Evolutionary conservation across 306 rosid genomes (phyloP), one percentile per base, ranked within the genome.

Genomic region (Corylus americana): DNA sequence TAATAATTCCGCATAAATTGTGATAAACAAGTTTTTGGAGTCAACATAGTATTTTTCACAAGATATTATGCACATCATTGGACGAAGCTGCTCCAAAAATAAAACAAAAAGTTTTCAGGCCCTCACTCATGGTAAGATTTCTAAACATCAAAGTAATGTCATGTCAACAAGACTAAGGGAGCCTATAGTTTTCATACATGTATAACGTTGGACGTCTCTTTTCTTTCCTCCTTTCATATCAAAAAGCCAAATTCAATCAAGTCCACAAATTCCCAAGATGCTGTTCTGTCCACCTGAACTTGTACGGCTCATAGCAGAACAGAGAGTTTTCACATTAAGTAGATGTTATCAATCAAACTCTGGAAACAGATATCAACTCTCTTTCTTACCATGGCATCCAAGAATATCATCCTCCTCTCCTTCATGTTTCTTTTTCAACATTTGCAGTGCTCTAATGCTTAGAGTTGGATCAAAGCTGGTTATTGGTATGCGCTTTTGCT

Each of bases 401-500:
- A 31, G 22, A 55, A n/a, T 42, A 35, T 62, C 31, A 12, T 48
- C 55, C n/a, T 66, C 42, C n/a, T 58, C 25, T 68, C 59, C 51
- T 31, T 70, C 42, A n/a, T 49, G 44, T 13, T 78, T 3, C 1
- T 39, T 44, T 49, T 58, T 49, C 27, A n/a, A 7, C 57, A 12
- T 25, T 12, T 62, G 17, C 10, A 13, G 1, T 31, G 18, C 29
- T 62, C 42, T 29, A 14, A 29, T 29, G 77, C 85, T 48, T 55
- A 86, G 45, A 2, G 74, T 20, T 83, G 79, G 85, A 10, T 80
- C 3, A 45, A 73, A 77, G 62, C 22, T 1, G 84, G 83, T 20
- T 86, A 75, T 75, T 83, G 86, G 87, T 54, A 20, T 87, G 76
- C 50, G 74, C 74, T 14, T 87, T 22, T 20, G 76, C 82, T 5